Base-by-base conservation (phyloP, 1,284 basidiomycete species). In the Leccinum insigne region DNA sequence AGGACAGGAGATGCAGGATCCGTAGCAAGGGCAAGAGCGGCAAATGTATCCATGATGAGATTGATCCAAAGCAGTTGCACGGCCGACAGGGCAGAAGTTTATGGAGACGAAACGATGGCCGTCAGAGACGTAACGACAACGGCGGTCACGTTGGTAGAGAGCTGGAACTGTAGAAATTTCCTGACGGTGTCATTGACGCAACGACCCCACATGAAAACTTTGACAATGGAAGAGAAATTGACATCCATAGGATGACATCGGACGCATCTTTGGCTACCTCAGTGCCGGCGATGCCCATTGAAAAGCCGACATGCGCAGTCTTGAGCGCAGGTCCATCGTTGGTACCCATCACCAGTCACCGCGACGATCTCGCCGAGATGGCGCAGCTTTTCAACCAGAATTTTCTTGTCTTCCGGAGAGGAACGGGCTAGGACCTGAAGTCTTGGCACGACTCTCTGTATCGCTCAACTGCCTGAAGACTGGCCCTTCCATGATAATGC, bases 161-260 rank as follows among this genome's bases (percentile, higher is more conserved):
- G 86, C 82, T 99, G 98, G 87, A 99, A 99, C 82, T 99, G 97
- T 68, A 99, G 77, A 82, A 99, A 99, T 82, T 99, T 99, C 77
- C 93, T 91, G 68, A 99, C 97, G 0, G 96, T 89, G 77, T 99
- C 97, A 79, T 98, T 99, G 69, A 99, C 96, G 77, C 95, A 97
- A 66, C 97, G 94, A 58, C 97, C 97, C 97, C 97, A 99, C 86
- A 98, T 96, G 74, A 99, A 96, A 64, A 96, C 97, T 73, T 95
- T 92, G 70, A 98, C 95, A 76, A 99, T 97, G 16, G 94, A 96
- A 9, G 94, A 84, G 77, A 99, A 99, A 78, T 99, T 98, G 81
- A 98, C 97, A 76, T 96, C 93, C 95, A 99, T 98, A 99, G 87
- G 72, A 99, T 97, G 74, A 99, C 98, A 75, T 99, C 98, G 9